Evolutionary conservation across 768 basidiomycete genomes (phyloP), one percentile per base, ranked within the genome.

Genomic region (Podaxis mareebaensis): DNA sequence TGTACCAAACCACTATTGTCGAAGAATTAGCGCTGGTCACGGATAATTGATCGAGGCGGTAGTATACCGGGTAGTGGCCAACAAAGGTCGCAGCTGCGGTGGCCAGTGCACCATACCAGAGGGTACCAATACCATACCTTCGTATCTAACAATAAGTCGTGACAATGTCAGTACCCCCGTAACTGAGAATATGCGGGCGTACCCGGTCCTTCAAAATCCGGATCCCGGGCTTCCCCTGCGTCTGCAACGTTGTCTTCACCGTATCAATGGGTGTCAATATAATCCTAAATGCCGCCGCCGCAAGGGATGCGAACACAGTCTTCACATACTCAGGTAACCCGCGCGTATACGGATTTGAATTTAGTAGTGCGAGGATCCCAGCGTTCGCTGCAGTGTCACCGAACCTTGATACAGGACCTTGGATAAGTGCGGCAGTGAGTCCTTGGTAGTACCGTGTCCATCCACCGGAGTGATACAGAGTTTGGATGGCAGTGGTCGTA

Each of bases 311-410:
- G 67, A 93, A 93, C 17, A 88, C 72, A 0, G 95, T 93, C 78
- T 97, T 90, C 71, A 92, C 70, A 26, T 83, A 76, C 0, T 78
- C 67, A 0, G 91, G 92, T 10, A 93, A 80, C 22, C 78, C 72
- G 66, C 76, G 85, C 78, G 93, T 83, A 68, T 87, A 90, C 0
- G 85, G 75, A 73, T 97, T 91, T 4, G 88, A 89, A 63, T 89
- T 75, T 26, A 98, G 80, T 2, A 98, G 81, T 0, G 94, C 95
- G 22, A 96, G 81, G 64, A 97, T 94, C 8, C 95, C 96, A 0
- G 84, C 93, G 72, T 98, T 97, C 22, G 96, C 93, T 1, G 94
- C 94, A 2, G 96, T 98, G 74, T 99, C 96, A 0, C 95, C 95
- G 72, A 99, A 98, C 12, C 96, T 87, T 3, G 91, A 81, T 8